phyloP scores from a whole-genome alignment of 164 flowering plant species.

The Echeveria elegans region DNA sequence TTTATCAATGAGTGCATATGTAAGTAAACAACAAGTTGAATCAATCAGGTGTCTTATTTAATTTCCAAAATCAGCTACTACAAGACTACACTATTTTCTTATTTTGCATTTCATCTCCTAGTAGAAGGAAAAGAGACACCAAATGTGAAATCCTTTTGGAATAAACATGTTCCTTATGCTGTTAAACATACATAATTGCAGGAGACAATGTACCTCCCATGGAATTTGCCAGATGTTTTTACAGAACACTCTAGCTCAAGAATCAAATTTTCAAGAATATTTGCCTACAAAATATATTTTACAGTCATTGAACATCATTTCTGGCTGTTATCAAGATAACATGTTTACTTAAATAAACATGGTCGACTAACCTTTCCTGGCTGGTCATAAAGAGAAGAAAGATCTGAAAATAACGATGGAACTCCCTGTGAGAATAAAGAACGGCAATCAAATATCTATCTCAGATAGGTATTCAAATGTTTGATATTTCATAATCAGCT shows the following conservation, averaged over 20 bases:
- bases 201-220: conserved; percentile 56
- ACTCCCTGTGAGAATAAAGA: conserved; percentile 54
- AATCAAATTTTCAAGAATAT: conserved; percentile 67
- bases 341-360: neutral
- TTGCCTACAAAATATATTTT: conserved; percentile 44
- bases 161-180: neutral
- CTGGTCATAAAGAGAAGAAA: conserved; percentile 78
- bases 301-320: neutral
- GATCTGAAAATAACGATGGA: conserved; percentile 95
- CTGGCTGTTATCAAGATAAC: neutral
- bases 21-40: too few relatives aligned
- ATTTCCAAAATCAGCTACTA: too few relatives aligned
- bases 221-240: conserved; percentile 58
- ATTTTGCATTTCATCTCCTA: too few relatives aligned
- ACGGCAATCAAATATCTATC: neutral
- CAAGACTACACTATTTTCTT: too few relatives aligned
- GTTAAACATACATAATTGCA: neutral
- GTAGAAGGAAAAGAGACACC: too few relatives aligned
- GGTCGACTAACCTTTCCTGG: conserved; percentile 69
- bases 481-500: neutral
- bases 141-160: too few relatives aligned
- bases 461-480: neutral
- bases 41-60: too few relatives aligned
- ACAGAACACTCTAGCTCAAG: conserved; percentile 75
- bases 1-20: too few relatives aligned